These are phyloP conservation scores for Trichosporon ovoides DNA, from an alignment of 1,284 basidiomycete species.

Conservation along the genomic window DNA sequence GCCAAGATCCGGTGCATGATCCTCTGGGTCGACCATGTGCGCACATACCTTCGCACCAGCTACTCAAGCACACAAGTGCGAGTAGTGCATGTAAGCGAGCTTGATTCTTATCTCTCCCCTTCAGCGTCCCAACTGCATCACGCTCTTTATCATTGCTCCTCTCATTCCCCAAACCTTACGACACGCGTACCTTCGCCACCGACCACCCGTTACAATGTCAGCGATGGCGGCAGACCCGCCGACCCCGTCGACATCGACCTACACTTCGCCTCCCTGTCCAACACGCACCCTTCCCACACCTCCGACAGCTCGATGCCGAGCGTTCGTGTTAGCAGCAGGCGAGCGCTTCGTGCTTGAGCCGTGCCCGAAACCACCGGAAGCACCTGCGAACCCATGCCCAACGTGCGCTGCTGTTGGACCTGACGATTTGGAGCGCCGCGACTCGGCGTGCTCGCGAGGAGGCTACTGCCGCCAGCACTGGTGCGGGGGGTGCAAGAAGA, in stretches of 20 bases:
- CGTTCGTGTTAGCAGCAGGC: not conserved
- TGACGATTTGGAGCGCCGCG: not conserved
- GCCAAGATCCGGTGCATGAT: no score
- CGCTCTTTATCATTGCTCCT: no score
- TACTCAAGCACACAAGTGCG: no score
- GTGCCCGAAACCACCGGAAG: not conserved
- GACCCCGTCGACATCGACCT: not conserved
- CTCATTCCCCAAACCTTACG: no score
- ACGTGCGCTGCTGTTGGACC: not conserved
- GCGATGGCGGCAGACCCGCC: not conserved
- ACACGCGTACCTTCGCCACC: no score
- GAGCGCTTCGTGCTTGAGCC: not conserved
- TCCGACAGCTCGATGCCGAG: not conserved
- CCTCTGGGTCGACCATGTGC: no score
- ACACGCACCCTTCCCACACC: not conserved
- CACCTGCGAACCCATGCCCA: not conserved
- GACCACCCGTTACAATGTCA: not conserved
- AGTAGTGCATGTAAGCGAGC: no score
- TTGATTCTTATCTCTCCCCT: no score
- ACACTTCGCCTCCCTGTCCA: not conserved
- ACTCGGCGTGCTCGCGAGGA: constrained; percentile 5
- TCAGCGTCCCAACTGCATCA: no score
- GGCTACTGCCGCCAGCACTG: constrained; percentile 1
- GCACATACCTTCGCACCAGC: no score
- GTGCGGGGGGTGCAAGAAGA: constrained; percentile 7